Evolutionary conservation across 305 asterid species (phyloP).

Genomic region (Solanum aculeatissimum): DNA sequence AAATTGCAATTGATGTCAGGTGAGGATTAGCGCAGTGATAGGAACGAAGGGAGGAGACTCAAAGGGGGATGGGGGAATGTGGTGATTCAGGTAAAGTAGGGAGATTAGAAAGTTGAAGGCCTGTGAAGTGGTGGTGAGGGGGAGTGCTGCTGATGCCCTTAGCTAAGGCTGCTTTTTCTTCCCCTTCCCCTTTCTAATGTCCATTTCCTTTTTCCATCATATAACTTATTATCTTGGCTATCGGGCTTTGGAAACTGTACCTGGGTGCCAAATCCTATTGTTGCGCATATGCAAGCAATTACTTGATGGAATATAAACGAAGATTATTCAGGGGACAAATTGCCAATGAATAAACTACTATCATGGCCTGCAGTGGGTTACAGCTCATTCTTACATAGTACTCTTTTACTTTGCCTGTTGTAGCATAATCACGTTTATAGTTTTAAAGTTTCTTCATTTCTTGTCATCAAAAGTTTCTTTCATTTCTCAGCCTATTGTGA

Average conservation of each 20-base stretch:
- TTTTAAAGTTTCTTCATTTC: neutral
- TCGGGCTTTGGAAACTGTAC: neutral
- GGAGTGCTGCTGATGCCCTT: neutral
- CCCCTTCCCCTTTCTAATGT: neutral
- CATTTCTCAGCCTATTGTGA: conserved; percentile 56
- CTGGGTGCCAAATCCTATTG: neutral
- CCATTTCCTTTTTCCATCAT: neutral
- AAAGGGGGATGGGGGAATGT: neutral
- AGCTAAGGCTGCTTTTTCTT: neutral
- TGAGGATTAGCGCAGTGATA: neutral
- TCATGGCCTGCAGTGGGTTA: neutral
- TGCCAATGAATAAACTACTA: neutral
- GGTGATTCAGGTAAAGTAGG: neutral
- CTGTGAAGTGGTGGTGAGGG: neutral
- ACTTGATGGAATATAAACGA: neutral
- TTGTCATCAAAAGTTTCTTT: neutral
- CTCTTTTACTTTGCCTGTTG: neutral
- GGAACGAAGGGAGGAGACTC: neutral
- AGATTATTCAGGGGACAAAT: neutral
- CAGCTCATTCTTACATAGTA: neutral
- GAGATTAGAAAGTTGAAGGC: neutral
- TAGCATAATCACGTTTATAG: neutral
- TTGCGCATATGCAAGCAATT: neutral
- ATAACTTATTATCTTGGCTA: neutral
- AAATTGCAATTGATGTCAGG: neutral